phyloP scores from a whole-genome alignment of 805 yeast genomes.

The Zygosaccharomyces bisporus region DNA sequence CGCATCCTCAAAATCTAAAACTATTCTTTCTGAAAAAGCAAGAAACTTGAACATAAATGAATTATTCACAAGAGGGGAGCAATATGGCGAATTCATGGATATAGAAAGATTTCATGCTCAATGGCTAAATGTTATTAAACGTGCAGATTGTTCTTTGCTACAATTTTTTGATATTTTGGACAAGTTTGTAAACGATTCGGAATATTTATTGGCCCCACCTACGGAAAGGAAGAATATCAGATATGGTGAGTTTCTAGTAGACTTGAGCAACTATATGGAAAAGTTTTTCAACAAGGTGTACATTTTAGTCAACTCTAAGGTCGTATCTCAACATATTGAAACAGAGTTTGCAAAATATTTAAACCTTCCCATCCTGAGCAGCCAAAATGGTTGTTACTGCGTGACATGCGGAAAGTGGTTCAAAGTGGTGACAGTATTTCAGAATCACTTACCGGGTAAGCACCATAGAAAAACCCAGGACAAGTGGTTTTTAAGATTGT shows the following conservation, averaged over 20 bases:
- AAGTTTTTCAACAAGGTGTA: slow-evolving; percentile 45
- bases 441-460: slow-evolving; percentile 69
- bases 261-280: slow-evolving; percentile 48
- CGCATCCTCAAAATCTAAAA: slow-evolving; percentile 13
- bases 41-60: slow-evolving; percentile 45
- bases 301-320: slow-evolving; percentile 46
- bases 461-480: slow-evolving; percentile 58
- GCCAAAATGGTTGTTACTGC: slow-evolving; percentile 47
- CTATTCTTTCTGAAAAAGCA: slow-evolving; percentile 49
- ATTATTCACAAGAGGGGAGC: slow-evolving; percentile 57
- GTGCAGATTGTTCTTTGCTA: slow-evolving; percentile 41
- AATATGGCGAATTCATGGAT: slow-evolving; percentile 62
- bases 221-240: slow-evolving; percentile 31
- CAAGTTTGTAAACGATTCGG: slow-evolving; percentile 36
- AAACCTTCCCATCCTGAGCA: slow-evolving; percentile 15
- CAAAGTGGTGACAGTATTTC: slow-evolving; percentile 59
- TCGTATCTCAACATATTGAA: slow-evolving; percentile 10
- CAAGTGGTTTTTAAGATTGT: slow-evolving; percentile 25
- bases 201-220: slow-evolving; percentile 26
- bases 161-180: slow-evolving; percentile 49
- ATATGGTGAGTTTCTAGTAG: slow-evolving; percentile 45
- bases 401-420: slow-evolving; percentile 59
- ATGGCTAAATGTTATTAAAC: slow-evolving; percentile 47
- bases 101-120: slow-evolving; percentile 47
- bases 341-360: slow-evolving; percentile 22